Percentiles rank a stretch among this genome's conserved stretches.
Evolutionary conservation across 345 rosid species (phyloP).

Genomic region (Dipteronia dyeriana): DNA sequence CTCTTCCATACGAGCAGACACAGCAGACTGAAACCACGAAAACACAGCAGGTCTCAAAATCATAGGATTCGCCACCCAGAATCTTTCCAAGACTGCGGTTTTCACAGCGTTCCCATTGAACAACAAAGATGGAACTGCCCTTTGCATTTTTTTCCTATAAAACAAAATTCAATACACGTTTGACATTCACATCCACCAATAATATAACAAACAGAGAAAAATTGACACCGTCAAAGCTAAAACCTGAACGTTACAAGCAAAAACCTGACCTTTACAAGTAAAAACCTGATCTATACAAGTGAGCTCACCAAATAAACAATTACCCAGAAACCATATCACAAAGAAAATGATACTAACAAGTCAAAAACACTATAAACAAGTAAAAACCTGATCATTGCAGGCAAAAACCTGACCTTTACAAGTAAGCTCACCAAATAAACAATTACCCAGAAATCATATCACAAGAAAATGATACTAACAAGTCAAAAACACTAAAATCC

Average conservation of each 20-base stretch:
- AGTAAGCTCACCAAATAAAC: not conserved
- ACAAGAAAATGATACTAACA: not conserved
- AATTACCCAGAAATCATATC: not conserved
- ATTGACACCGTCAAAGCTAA: too few species aligned
- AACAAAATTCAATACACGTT: not conserved
- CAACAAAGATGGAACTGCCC: constrained; percentile 42
- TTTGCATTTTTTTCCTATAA: constrained; percentile 54
- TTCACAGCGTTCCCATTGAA: constrained; percentile 55
- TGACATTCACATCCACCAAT: not conserved
- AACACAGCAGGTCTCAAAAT: constrained; percentile 14
- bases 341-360: too few species aligned
- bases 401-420: not conserved
- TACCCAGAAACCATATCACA: too few species aligned
- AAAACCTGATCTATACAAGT: too few species aligned
- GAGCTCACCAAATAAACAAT: too few species aligned
- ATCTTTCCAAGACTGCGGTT: constrained; percentile 50
- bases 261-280: too few species aligned
- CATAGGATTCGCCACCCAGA: constrained; percentile 64
- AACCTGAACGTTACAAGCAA: too few species aligned
- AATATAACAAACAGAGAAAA: too few species aligned
- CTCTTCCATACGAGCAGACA: too few species aligned
- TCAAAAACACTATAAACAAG: not conserved
- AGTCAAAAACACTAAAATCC: not conserved
- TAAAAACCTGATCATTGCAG: not conserved
- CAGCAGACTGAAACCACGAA: too few species aligned